phyloP scores from a whole-genome alignment of 163 green algal species.

The Scenedesmus sp. region DNA sequence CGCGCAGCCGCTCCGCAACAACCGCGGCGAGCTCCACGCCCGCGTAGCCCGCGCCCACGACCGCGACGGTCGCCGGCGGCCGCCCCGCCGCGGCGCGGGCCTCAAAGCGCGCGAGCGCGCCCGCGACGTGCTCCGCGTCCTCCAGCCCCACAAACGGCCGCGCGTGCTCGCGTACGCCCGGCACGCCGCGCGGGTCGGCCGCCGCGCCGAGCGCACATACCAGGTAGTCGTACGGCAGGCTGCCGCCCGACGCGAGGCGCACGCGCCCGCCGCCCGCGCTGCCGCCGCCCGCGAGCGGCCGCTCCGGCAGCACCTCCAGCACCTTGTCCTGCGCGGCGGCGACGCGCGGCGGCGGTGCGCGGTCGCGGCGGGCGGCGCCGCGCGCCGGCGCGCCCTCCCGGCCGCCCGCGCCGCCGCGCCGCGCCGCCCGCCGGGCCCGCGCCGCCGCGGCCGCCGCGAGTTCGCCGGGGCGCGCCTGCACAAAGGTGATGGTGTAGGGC shows the following conservation, averaged over 20 bases:
- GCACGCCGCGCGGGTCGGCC: slow-evolving; percentile 72
- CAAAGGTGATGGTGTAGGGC: slow-evolving; percentile 83
- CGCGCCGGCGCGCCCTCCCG: too few relatives aligned
- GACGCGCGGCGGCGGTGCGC: not conserved
- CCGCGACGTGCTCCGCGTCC: slow-evolving; percentile 78
- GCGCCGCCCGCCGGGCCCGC: too few relatives aligned
- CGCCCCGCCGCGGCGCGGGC: not conserved
- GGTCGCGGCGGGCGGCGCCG: too few relatives aligned
- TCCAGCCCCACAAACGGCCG: slow-evolving; percentile 82
- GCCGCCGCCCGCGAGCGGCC: slow-evolving; percentile 46
- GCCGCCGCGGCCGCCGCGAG: too few relatives aligned
- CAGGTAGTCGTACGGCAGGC: slow-evolving; percentile 90
- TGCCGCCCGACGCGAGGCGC: slow-evolving; percentile 12
- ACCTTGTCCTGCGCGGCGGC: slow-evolving; percentile 54
- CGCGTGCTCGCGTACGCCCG: slow-evolving; percentile 83
- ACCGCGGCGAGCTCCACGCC: slow-evolving; percentile 91
- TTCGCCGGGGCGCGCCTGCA: slow-evolving; percentile 58
- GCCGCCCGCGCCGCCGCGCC: too few relatives aligned
- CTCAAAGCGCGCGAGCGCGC: slow-evolving; percentile 47
- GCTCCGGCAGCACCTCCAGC: slow-evolving; percentile 55
- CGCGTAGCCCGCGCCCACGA: slow-evolving; percentile 93
- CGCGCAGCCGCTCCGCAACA: slow-evolving; percentile 77
- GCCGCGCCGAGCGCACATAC: slow-evolving; percentile 87
- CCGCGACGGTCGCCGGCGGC: slow-evolving; percentile 55
- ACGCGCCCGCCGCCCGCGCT: slow-evolving; percentile 46